Evolutionary conservation across 805 yeast species (phyloP).

Genomic region (Candida pini): DNA sequence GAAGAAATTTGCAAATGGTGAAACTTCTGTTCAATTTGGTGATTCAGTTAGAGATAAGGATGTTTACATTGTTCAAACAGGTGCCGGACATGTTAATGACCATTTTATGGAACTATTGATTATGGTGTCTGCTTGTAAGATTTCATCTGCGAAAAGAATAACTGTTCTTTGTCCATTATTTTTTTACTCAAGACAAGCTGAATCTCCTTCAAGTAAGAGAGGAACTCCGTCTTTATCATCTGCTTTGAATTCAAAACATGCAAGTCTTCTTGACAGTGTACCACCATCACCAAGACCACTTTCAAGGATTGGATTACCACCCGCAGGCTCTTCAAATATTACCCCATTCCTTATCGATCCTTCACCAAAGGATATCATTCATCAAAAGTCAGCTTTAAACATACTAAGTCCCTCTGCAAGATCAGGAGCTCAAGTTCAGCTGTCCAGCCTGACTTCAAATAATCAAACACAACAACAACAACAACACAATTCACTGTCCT

Average conservation of each 20-base stretch:
- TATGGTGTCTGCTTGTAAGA: constrained; percentile 86
- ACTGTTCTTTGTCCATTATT: constrained; percentile 91
- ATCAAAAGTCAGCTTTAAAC: background rate
- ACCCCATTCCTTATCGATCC: constrained; percentile 2
- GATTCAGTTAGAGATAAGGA: constrained; percentile 96
- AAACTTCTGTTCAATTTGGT: constrained; percentile 76
- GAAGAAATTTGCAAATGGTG: constrained; percentile 82
- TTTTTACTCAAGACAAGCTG: constrained; percentile 96
- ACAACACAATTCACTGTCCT: background rate
- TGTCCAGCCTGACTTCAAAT: no score
- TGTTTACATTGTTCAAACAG: constrained; percentile 84
- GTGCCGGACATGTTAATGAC: constrained; percentile 86
- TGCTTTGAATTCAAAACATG: constrained; percentile 7
- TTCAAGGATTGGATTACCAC: constrained; percentile 20
- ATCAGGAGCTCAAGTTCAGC: constrained; percentile 5
- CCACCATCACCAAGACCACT: constrained; percentile 43
- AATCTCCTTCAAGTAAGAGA: constrained; percentile 72
- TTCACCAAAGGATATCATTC: constrained; percentile 8
- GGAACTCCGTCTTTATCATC: constrained; percentile 60
- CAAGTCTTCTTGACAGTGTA: constrained; percentile 32
- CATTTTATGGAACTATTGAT: constrained; percentile 76
- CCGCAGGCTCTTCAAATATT: constrained; percentile 1
- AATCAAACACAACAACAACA: constrained; percentile 5
- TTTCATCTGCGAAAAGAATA: constrained; percentile 82
- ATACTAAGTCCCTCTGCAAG: constrained; percentile 1